Percentiles rank a stretch among this genome's conserved stretches.
These are phyloP conservation scores for Astrocystis sublimbata DNA, from an alignment of 495 filamentous ascomycete genomes.

Conservation along the genomic window DNA sequence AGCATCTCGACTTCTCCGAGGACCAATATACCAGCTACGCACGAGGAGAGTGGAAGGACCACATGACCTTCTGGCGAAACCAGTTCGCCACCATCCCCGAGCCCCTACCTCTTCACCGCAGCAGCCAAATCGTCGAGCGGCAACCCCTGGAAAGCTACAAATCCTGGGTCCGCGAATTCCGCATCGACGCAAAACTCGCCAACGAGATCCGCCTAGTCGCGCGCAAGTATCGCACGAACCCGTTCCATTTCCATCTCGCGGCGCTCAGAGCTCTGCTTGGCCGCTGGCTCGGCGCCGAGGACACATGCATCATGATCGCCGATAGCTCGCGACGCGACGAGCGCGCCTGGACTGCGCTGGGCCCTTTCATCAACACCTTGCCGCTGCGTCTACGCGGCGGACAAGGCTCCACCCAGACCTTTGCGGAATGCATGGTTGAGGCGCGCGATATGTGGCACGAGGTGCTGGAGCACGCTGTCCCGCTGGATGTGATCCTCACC, in stretches of 20 bases:
- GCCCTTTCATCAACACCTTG: constrained; percentile 50
- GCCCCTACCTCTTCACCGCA: constrained; percentile 35
- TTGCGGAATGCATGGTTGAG: constrained; percentile 9
- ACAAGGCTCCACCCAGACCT: constrained; percentile 16
- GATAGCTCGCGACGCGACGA: constrained; percentile 35
- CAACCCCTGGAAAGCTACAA: constrained; percentile 23
- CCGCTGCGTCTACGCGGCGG: constrained; percentile 39
- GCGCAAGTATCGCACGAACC: constrained; percentile 7
- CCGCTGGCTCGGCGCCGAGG: constrained; percentile 15
- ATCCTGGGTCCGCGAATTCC: too few species aligned
- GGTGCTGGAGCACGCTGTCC: constrained; percentile 28
- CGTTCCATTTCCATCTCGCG: constrained; percentile 36
- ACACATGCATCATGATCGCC: constrained; percentile 34
- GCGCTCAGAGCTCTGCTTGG: constrained; percentile 22
- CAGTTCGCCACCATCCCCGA: constrained; percentile 32
- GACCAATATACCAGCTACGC: background rate
- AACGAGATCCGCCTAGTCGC: background rate
- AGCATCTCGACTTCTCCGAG: background rate
- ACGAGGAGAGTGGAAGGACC: background rate
- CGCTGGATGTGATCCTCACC: background rate
- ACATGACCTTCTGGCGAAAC: constrained; percentile 39
- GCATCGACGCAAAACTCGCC: background rate
- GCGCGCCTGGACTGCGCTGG: constrained; percentile 33
- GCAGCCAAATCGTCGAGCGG: background rate
- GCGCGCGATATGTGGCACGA: background rate